Evolutionary conservation across 805 yeast species (phyloP), one percentile per base, ranked within the genome.

Genomic region (Candida nanaspora): DNA sequence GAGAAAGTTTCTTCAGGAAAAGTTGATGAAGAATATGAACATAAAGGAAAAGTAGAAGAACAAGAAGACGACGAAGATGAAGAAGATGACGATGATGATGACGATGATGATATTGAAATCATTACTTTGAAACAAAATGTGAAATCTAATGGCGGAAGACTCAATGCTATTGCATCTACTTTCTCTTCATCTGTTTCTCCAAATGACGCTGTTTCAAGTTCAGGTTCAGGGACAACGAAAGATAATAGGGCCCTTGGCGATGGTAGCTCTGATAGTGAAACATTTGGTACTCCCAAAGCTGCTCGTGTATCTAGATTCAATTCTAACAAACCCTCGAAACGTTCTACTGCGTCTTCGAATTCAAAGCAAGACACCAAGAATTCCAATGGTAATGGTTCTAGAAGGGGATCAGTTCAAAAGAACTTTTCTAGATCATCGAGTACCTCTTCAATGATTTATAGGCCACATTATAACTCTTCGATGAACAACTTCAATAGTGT

Each of bases 341-440:
- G n/a, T n/a, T n/a, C n/a, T n/a, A n/a, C n/a, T n/a, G n/a, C n/a
- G n/a, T n/a, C n/a, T n/a, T n/a, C n/a, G n/a, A n/a, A n/a, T n/a
- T n/a, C n/a, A n/a, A n/a, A n/a, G n/a, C n/a, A n/a, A n/a, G n/a
- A n/a, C n/a, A n/a, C 11, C 20, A 30, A 8, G n/a, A 4, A 30
- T 30, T 18, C 13, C 19, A 30, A 30, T 30, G 33, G 33, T 16
- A 30, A n/a, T 30, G 33, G 9, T 16, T 7, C 7, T 30, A 21
- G 11, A n/a, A 30, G 16, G n/a, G 33, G 21, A 19, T 8, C 18
- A 10, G 25, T 10, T 20, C 31, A 28, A 28, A 28, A 41, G 16
- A 41, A 33, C 18, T 44, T 42, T 29, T 47, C 53, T 10, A 34
- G 51, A 14, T 40, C 51, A 11, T 49, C 53, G 0, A 47, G 51